Conservation (phyloP, 768 basidiomycete species). For the Ramaria rubella region DNA sequence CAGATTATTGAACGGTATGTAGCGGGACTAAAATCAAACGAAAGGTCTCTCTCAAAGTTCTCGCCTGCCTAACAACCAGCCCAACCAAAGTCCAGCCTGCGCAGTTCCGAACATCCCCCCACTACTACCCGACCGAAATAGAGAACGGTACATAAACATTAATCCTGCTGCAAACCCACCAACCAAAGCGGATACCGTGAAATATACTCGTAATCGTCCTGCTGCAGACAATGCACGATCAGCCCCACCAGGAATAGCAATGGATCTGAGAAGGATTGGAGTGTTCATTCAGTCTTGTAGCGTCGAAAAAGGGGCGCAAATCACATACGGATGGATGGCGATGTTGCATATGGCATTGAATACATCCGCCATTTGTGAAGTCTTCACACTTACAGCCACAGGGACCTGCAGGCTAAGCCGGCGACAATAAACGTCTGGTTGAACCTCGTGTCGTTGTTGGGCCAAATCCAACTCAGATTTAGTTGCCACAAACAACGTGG, state of each 20-base stretch:
- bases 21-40: slow-evolving; percentile 12
- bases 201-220: slow-evolving; percentile 62
- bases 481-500: slow-evolving; percentile 95
- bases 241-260: slow-evolving; percentile 75
- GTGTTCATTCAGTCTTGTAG: background rate
- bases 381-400: slow-evolving; percentile 87
- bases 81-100: slow-evolving; percentile 44
- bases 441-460: slow-evolving; percentile 96
- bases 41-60: too few relatives aligned
- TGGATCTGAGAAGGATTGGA: slow-evolving; percentile 33
- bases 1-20: background rate
- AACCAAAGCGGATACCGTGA: slow-evolving; percentile 63
- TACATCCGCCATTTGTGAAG: slow-evolving; percentile 77
- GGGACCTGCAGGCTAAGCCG: slow-evolving; percentile 86
- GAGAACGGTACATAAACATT: slow-evolving; percentile 62
- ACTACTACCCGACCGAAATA: slow-evolving; percentile 55
- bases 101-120: slow-evolving; percentile 41
- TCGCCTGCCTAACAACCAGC: slow-evolving; percentile 57
- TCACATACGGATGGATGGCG: slow-evolving; percentile 82
- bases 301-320: slow-evolving; percentile 4
- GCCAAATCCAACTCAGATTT: slow-evolving; percentile 98
- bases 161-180: slow-evolving; percentile 71
- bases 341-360: slow-evolving; percentile 81
- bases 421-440: slow-evolving; percentile 95
- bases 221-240: slow-evolving; percentile 70